phyloP scores from a whole-genome alignment of 1,284 basidiomycete species.

The Ganoderma meredithae region DNA sequence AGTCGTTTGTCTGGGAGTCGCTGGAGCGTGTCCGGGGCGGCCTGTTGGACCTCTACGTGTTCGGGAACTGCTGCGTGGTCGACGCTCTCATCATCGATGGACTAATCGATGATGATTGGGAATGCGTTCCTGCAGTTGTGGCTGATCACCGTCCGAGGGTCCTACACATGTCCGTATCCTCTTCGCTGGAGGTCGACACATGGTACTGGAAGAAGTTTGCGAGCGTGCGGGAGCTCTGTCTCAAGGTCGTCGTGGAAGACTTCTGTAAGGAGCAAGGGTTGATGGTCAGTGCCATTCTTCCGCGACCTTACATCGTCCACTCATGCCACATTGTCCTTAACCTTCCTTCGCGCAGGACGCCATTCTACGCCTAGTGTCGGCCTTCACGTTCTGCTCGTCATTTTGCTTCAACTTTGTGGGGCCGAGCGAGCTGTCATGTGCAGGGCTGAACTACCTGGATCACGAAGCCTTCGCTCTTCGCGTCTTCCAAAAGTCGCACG shows the following conservation, averaged over 20 bases:
- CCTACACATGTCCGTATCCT: neutral
- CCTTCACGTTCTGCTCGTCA: neutral
- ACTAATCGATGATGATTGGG: neutral
- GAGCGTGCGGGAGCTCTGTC: neutral
- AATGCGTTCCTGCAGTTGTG: neutral
- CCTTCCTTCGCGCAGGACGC: neutral
- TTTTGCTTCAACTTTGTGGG: neutral
- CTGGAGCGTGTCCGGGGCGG: conserved; percentile 9
- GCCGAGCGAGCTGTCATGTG: neutral
- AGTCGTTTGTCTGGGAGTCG: neutral
- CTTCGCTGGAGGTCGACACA: neutral
- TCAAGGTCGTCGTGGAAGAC: neutral
- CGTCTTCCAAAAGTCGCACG: neutral
- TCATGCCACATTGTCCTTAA: neutral
- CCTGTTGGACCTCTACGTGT: conserved; percentile 2
- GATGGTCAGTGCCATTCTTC: neutral
- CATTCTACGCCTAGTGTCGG: neutral
- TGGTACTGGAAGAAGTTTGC: neutral
- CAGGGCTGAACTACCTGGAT: neutral
- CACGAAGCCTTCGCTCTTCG: neutral
- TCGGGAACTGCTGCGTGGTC: neutral
- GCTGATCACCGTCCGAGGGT: neutral
- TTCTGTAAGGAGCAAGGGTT: neutral
- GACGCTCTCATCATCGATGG: neutral
- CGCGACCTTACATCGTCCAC: neutral